Evolutionary conservation across 2,329 filamentous ascomycete genomes (phyloP), one percentile per base, ranked within the genome.

Genomic region (Beauveria sp.): DNA sequence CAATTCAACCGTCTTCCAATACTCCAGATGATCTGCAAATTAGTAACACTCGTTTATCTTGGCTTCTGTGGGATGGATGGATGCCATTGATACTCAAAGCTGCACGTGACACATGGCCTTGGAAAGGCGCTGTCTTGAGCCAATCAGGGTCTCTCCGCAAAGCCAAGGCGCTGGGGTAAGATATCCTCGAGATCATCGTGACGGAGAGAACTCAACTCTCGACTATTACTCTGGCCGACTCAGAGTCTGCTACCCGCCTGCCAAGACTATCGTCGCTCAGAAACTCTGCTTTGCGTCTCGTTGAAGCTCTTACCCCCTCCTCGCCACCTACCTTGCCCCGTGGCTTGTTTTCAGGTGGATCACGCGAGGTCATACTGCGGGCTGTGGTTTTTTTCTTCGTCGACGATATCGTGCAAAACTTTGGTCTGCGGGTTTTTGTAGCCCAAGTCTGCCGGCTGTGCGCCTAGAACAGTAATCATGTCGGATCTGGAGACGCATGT

Each of bases 401-500:
- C 58, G 45, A 49, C 45, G 31, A 42, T 9, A 38, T 22, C 20
- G 51, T 31, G 20, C 42, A 26, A 16, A 1, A 28, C 16, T 50
- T 43, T 38, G 34, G 14, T 31, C 51, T 34, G 5, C 24, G 16
- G 5, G 4, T 4, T 7, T 7, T 24, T 14, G 34, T 5, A 42
- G 10, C 20, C 3, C 28, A n/a, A 10, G 2, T 20, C 43, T 61
- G 22, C n/a, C 28, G 20, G 10, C 24, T 31, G 46, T 12, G 38
- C 34, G 4, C 20, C 20, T 31, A 16, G 14, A 22, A 48, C 2
- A 38, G 31, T 14, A n/a, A 31, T 26, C 62, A 73, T 73, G 72
- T 67, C 69, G 40, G 67, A 67, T 51, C 66, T 73, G 42, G 74
- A 76, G 65, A 76, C 73, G 61, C 76, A 79, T 73, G 73, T 77